Evolutionary conservation across 352 stramenopile genomes (phyloP).

Genomic region (Globisporangium emineosum): DNA sequence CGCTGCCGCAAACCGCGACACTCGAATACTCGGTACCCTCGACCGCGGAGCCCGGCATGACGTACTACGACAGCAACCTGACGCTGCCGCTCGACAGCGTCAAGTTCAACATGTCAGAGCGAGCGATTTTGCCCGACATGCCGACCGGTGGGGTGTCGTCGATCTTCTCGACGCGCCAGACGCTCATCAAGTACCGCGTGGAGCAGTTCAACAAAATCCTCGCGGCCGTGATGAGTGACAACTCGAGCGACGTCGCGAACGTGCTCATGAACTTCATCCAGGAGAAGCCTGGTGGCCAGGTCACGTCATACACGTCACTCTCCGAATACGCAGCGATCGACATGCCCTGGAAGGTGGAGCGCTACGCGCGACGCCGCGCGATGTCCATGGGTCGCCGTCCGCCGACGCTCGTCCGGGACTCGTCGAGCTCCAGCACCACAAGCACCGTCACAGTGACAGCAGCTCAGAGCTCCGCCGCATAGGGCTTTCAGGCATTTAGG

Average conservation of each 20-base stretch:
- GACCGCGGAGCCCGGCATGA: slow-evolving; percentile 16
- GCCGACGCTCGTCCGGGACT: slow-evolving; percentile 27
- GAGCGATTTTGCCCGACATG: slow-evolving; percentile 51
- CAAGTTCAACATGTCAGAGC: slow-evolving; percentile 44
- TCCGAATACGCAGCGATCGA: slow-evolving; percentile 72
- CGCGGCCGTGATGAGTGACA: slow-evolving; percentile 65
- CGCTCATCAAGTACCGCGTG: slow-evolving; percentile 63
- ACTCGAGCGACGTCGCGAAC: slow-evolving; percentile 48
- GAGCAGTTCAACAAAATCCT: slow-evolving; percentile 70
- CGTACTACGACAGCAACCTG: slow-evolving; percentile 40
- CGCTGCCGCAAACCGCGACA: not conserved
- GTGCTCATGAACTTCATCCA: slow-evolving; percentile 78
- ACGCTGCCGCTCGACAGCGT: slow-evolving; percentile 50
- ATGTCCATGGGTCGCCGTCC: slow-evolving; percentile 56
- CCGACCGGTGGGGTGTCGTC: slow-evolving; percentile 51
- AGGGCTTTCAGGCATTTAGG: not conserved
- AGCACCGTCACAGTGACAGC: not conserved
- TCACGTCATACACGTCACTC: slow-evolving; percentile 64
- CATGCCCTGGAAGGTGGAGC: slow-evolving; percentile 66
- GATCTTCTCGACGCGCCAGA: slow-evolving; percentile 56
- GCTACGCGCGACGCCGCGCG: slow-evolving; percentile 50
- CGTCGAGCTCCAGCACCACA: slow-evolving; percentile 10
- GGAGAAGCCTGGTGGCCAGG: slow-evolving; percentile 57
- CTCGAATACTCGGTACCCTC: slow-evolving; percentile 11
- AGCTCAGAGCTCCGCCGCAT: not conserved